A percentile compares a stretch with the other conserved stretches of the same genome.
phyloP scores from a whole-genome alignment of 768 basidiomycete genomes.

The Trametes villosa region DNA sequence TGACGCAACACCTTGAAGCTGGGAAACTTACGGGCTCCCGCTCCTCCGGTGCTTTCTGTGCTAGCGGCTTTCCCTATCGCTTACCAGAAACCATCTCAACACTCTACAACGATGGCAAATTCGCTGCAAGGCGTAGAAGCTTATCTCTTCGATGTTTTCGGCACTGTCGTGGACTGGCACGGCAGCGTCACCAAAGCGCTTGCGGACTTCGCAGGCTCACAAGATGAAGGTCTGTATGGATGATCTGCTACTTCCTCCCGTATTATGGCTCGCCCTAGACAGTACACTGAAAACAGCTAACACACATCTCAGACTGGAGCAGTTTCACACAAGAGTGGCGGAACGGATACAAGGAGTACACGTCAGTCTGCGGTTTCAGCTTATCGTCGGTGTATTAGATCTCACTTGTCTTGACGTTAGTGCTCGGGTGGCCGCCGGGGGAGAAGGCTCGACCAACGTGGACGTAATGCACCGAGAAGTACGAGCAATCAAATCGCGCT shows the following conservation, averaged over 20 bases:
- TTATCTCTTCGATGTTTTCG: constrained; percentile 37
- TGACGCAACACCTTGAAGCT: neutral
- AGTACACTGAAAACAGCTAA: neutral
- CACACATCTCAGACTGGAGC: constrained; percentile 39
- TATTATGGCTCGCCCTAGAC: too few relatives aligned
- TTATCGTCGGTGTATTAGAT: neutral
- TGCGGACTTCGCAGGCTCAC: neutral
- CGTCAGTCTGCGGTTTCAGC: constrained; percentile 35
- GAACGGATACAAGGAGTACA: constrained; percentile 49
- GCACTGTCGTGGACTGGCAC: constrained; percentile 40
- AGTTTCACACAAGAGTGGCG: constrained; percentile 64
- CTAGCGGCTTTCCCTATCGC: too few relatives aligned
- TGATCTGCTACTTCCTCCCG: too few relatives aligned
- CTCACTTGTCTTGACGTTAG: constrained; percentile 37
- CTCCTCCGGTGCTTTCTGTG: neutral
- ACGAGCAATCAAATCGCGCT: neutral
- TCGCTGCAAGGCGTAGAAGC: constrained; percentile 30
- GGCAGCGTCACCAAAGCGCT: constrained; percentile 24
- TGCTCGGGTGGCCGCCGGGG: constrained; percentile 47
- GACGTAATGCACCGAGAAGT: constrained; percentile 63
- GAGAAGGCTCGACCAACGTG: constrained; percentile 51
- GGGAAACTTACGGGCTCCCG: too few relatives aligned
- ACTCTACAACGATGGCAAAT: neutral
- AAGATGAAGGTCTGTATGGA: constrained; percentile 7
- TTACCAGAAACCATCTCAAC: too few relatives aligned